Conservation (phyloP, 129 eudicot genomes). For the Gnaphalium uliginosum region DNA sequence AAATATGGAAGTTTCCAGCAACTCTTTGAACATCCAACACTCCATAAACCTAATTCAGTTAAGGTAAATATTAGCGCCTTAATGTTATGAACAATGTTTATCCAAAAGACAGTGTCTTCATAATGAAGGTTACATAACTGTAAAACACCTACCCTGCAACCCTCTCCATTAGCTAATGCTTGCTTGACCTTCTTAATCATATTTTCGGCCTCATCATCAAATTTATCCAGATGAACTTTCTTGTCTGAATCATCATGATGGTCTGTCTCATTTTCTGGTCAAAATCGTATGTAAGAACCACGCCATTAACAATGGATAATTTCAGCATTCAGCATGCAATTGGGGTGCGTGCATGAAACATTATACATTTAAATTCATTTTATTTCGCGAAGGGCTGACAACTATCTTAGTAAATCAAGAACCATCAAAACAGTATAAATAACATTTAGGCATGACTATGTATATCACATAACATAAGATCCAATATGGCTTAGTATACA, state of each 20-base stretch:
- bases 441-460: neutral
- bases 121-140: conserved; percentile 1
- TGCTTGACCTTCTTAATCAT: conserved; percentile 84
- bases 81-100: neutral
- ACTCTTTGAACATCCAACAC: conserved; percentile 96
- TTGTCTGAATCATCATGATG: conserved; percentile 58
- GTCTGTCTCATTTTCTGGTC: conserved; percentile 60
- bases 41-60: conserved; percentile 76
- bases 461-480: neutral
- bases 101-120: neutral
- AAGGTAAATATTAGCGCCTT: conserved; percentile 9
- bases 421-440: neutral
- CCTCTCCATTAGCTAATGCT: conserved; percentile 80
- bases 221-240: conserved; percentile 59
- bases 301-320: conserved; percentile 9
- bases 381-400: neutral
- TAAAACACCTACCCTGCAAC: conserved; percentile 68
- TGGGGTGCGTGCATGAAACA: neutral
- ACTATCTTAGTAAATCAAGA: neutral
- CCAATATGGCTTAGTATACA: conserved; percentile 2
- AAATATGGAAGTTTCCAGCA: conserved; percentile 97
- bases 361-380: neutral
- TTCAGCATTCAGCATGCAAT: conserved; percentile 5
- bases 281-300: conserved; percentile 32
- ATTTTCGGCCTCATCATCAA: conserved; percentile 76